These are phyloP conservation scores for Phyllosticta paracitricarpa DNA, from an alignment of 2,329 filamentous ascomycete species.

Conservation along the genomic window DNA sequence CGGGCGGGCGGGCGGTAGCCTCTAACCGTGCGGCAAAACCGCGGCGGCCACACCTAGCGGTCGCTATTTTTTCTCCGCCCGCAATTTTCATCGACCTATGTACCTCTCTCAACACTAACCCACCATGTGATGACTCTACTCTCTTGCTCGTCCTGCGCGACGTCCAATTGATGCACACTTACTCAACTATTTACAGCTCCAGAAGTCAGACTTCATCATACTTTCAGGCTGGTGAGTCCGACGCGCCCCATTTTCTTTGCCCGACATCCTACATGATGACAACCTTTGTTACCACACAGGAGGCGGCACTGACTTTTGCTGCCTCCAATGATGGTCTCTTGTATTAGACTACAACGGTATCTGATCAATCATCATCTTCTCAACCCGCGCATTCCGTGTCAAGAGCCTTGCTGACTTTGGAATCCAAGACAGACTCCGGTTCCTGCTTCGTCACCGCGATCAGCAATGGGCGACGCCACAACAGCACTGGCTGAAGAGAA, in stretches of 20 bases:
- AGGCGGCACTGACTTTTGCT: slow-evolving; percentile 17
- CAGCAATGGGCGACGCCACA: not conserved
- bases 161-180: not conserved
- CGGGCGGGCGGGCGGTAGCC: no score
- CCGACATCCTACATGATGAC: slow-evolving; percentile 11
- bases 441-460: not conserved
- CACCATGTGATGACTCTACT: slow-evolving; percentile 3
- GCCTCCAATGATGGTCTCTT: slow-evolving; percentile 23
- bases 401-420: not conserved
- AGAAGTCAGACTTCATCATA: not conserved
- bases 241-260: not conserved
- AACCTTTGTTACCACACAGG: slow-evolving; percentile 11
- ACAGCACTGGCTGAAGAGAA: not conserved
- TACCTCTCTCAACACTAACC: not conserved
- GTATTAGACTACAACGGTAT: slow-evolving; percentile 31
- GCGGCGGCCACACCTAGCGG: not conserved
- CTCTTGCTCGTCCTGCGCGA: not conserved
- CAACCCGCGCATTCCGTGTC: not conserved
- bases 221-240: slow-evolving; percentile 4
- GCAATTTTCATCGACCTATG: slow-evolving; percentile 1
- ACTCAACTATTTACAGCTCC: not conserved
- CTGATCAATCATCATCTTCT: slow-evolving; percentile 17
- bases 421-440: not conserved
- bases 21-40: not conserved
- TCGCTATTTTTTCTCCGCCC: slow-evolving; percentile 1